These are phyloP conservation scores for Diospyros lotus DNA, from an alignment of 148 eudicot genomes.

Conservation along the genomic window DNA sequence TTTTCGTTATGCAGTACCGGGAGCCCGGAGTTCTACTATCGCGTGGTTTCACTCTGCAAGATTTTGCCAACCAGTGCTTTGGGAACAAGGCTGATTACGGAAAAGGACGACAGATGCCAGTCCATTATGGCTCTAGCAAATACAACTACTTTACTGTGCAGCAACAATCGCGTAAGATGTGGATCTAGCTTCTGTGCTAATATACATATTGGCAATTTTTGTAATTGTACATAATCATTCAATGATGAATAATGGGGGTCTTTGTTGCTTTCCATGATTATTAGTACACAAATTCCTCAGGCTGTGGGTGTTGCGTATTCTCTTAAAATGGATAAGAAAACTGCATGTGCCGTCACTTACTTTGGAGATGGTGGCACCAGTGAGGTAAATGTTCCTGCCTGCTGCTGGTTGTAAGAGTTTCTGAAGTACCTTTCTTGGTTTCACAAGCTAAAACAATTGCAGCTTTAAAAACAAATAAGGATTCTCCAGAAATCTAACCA, in stretches of 20 bases:
- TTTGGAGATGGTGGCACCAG: conserved; percentile 94
- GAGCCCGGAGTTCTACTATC: conserved; percentile 81
- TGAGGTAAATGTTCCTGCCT: conserved; percentile 36
- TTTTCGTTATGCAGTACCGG: conserved; percentile 52
- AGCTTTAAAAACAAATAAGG: neutral
- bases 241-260: too few species aligned
- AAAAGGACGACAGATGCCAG: conserved; percentile 95
- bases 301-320: conserved; percentile 96
- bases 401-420: neutral
- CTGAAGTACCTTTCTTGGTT: too few species aligned
- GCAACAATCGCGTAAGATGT: conserved; percentile 79
- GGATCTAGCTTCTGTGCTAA: neutral
- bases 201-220: too few species aligned
- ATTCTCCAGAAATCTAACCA: too few species aligned
- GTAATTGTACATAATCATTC: too few species aligned
- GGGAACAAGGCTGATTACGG: conserved; percentile 80
- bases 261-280: too few species aligned
- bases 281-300: conserved; percentile 80
- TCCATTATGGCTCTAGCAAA: conserved; percentile 80
- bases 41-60: conserved; percentile 90
- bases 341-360: conserved; percentile 73
- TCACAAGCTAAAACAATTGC: neutral
- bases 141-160: conserved; percentile 82
- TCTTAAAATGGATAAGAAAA: conserved; percentile 66
- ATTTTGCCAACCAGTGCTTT: conserved; percentile 75